Evolutionary conservation across 2,329 filamentous ascomycete species (phyloP).

Genomic region (Cladophialophora bantiana): DNA sequence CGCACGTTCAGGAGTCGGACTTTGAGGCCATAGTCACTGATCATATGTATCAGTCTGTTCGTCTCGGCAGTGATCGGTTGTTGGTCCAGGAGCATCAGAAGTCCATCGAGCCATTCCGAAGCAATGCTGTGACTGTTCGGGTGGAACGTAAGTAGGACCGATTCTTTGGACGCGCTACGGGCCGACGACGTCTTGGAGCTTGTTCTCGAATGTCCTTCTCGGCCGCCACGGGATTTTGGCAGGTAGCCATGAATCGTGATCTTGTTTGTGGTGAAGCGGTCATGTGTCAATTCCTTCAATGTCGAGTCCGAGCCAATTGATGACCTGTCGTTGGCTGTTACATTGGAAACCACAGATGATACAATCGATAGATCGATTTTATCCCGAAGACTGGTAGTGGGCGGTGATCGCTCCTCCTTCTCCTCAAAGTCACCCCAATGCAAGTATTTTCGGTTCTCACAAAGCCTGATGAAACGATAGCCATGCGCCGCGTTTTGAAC

Average conservation of each 20-base stretch:
- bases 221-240: conserved; percentile 43
- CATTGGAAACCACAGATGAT: conserved; percentile 92
- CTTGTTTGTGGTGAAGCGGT: conserved; percentile 69
- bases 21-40: conserved; percentile 90
- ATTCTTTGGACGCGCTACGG: conserved; percentile 62
- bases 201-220: conserved; percentile 43
- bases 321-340: conserved; percentile 63
- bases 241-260: conserved; percentile 87
- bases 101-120: conserved; percentile 94
- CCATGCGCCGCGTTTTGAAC: conserved; percentile 56
- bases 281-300: conserved; percentile 41
- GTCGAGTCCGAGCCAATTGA: conserved; percentile 34
- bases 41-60: conserved; percentile 82
- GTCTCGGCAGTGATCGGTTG: conserved; percentile 97
- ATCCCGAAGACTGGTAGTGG: conserved; percentile 29
- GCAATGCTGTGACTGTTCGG: conserved; percentile 81
- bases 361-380: conserved; percentile 81
- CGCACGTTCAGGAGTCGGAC: conserved; percentile 90
- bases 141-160: conserved; percentile 80
- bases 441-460: conserved; percentile 86
- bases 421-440: conserved; percentile 86
- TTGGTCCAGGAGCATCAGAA: conserved; percentile 94
- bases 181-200: conserved; percentile 41
- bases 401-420: conserved; percentile 68
- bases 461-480: conserved; percentile 87